Percentiles rank a stretch among this genome's conserved stretches.
Conservation (phyloP, 1,284 basidiomycete genomes). For the Retiboletus flavoniger region DNA sequence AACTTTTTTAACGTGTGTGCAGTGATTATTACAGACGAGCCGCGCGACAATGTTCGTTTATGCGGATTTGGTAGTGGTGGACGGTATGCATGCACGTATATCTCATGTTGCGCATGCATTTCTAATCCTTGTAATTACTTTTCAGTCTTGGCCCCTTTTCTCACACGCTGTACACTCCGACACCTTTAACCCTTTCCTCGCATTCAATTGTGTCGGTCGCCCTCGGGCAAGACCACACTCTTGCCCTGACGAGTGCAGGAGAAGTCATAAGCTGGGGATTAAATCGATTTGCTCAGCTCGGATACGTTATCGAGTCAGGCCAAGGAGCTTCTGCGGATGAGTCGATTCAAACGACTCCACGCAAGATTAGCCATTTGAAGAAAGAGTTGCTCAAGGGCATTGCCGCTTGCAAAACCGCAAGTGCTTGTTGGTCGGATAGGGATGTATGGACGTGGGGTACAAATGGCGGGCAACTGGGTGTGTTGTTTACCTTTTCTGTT, state of each 20-base stretch:
- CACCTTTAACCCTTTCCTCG: constrained; percentile 54
- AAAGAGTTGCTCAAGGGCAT: constrained; percentile 81
- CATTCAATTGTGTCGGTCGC: constrained; percentile 65
- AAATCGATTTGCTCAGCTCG: constrained; percentile 86
- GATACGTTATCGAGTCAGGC: constrained; percentile 75
- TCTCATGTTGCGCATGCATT: background rate
- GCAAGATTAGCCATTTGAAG: constrained; percentile 79
- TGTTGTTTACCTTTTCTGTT: constrained; percentile 24
- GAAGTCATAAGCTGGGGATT: constrained; percentile 90
- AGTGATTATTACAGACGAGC: constrained; percentile 76
- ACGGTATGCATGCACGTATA: constrained; percentile 43
- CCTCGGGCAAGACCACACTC: constrained; percentile 91
- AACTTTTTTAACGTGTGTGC: background rate
- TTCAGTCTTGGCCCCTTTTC: constrained; percentile 70
- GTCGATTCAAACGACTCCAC: constrained; percentile 73
- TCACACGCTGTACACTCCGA: constrained; percentile 78
- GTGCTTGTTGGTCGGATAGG: constrained; percentile 85
- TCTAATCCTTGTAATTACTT: constrained; percentile 4
- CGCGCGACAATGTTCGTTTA: constrained; percentile 69
- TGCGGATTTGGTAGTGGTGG: constrained; percentile 89
- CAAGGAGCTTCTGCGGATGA: constrained; percentile 44
- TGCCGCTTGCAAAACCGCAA: constrained; percentile 85
- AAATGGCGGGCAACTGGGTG: constrained; percentile 90
- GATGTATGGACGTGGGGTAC: constrained; percentile 97
- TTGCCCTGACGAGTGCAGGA: constrained; percentile 78